Conservation (phyloP, 2,329 filamentous ascomycete genomes). For the Aspergillus pseudoterreus region DNA sequence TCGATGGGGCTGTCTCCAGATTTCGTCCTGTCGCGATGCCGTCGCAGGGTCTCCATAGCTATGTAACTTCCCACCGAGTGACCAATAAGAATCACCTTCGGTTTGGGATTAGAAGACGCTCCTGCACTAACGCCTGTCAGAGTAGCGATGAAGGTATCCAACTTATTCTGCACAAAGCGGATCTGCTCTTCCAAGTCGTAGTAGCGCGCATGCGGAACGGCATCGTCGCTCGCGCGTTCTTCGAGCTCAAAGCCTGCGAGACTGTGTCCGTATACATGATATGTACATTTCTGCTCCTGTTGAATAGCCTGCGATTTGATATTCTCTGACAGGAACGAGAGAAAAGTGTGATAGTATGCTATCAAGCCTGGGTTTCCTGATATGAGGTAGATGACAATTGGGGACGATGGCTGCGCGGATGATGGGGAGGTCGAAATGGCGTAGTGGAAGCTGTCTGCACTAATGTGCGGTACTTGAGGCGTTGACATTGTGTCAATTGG, state of each 20-base stretch:
- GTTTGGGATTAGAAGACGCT: neutral
- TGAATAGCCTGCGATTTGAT: conserved; percentile 4
- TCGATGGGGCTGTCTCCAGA: conserved; percentile 1
- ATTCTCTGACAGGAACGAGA: conserved; percentile 34
- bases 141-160: conserved; percentile 37
- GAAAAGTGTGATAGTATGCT: conserved; percentile 46
- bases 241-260: conserved; percentile 33
- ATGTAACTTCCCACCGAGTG: conserved; percentile 75
- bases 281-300: conserved; percentile 3
- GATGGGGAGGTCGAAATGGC: conserved; percentile 15
- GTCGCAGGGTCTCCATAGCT: conserved; percentile 62
- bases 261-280: conserved; percentile 33
- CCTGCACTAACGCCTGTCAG: neutral
- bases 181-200: conserved; percentile 51
- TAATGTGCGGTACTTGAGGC: conserved; percentile 20
- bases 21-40: conserved; percentile 43
- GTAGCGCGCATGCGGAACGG: neutral
- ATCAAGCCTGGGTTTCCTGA: conserved; percentile 51
- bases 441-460: conserved; percentile 29
- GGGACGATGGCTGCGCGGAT: conserved; percentile 1
- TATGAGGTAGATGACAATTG: conserved; percentile 42
- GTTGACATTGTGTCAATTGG: neutral
- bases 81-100: conserved; percentile 62
- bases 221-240: conserved; percentile 3
- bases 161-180: conserved; percentile 40